Conservation (phyloP, 2,329 filamentous ascomycete species). For the Aspergillus sp. region DNA sequence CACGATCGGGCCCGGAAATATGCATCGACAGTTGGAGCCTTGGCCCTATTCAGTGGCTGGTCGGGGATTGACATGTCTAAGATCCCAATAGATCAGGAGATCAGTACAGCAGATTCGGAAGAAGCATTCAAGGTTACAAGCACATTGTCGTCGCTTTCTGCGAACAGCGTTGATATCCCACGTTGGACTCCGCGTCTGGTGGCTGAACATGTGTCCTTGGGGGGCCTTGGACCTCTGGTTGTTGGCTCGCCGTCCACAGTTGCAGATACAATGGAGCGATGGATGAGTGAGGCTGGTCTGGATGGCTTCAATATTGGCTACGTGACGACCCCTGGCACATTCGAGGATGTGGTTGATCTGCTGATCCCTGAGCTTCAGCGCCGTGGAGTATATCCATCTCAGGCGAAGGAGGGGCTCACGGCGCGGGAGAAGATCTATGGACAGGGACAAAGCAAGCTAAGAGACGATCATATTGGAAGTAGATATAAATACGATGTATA, state of each 20-base stretch:
- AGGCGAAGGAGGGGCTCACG: slow-evolving; percentile 41
- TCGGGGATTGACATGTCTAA: slow-evolving; percentile 61
- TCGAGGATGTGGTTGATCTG: slow-evolving; percentile 53
- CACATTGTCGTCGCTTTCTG: slow-evolving; percentile 48
- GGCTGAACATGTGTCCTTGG: slow-evolving; percentile 49
- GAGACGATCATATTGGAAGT: slow-evolving; percentile 60
- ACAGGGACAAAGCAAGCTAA: slow-evolving; percentile 55
- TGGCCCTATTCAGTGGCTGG: slow-evolving; percentile 59
- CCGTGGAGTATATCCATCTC: slow-evolving; percentile 43
- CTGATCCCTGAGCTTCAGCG: slow-evolving; percentile 49
- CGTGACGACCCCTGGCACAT: slow-evolving; percentile 53
- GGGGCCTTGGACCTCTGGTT: slow-evolving; percentile 50
- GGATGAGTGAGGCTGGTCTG: slow-evolving; percentile 45
- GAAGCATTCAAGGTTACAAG: slow-evolving; percentile 55
- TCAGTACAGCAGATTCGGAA: slow-evolving; percentile 54
- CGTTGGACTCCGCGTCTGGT: slow-evolving; percentile 49
- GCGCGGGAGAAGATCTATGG: slow-evolving; percentile 65
- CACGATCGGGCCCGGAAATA: slow-evolving; percentile 53
- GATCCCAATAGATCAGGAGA: slow-evolving; percentile 58
- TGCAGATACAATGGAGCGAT: slow-evolving; percentile 50
- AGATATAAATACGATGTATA: slow-evolving; percentile 64
- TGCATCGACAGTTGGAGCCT: slow-evolving; percentile 53
- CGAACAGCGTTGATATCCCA: slow-evolving; percentile 49
- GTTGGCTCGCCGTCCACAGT: slow-evolving; percentile 49
- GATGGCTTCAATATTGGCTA: slow-evolving; percentile 48